Conservation (phyloP, 352 stramenopile genomes). For the Saprolegnia diclina region DNA sequence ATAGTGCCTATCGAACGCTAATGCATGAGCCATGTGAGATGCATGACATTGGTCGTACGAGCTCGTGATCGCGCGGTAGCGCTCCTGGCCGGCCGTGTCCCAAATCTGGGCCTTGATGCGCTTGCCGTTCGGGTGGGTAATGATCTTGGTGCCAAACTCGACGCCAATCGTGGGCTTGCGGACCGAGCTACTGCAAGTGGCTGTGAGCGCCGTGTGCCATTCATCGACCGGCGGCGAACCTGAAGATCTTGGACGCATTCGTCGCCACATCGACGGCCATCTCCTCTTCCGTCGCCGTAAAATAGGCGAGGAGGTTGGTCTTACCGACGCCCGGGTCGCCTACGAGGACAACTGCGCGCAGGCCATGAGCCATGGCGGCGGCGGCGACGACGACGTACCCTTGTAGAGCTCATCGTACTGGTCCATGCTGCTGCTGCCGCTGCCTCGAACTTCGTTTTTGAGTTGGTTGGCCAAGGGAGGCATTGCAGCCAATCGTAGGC, state of each 20-base stretch:
- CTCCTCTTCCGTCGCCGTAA: constrained; percentile 28
- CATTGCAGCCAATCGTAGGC: not conserved
- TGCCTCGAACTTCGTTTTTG: not conserved
- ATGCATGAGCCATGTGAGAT: not conserved
- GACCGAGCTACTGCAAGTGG: constrained; percentile 39
- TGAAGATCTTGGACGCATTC: constrained; percentile 26
- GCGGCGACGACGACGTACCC: constrained; percentile 32
- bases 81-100: constrained; percentile 73
- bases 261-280: constrained; percentile 11
- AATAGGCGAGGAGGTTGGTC: constrained; percentile 30
- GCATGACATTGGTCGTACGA: constrained; percentile 37
- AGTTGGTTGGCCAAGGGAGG: not conserved
- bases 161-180: constrained; percentile 76
- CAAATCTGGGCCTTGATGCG: constrained; percentile 82
- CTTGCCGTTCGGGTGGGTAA: constrained; percentile 65
- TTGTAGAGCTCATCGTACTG: constrained; percentile 79
- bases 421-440: constrained; percentile 23
- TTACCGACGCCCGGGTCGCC: constrained; percentile 46
- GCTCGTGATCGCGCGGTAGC: constrained; percentile 78
- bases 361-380: not conserved
- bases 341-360: constrained; percentile 59
- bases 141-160: constrained; percentile 76
- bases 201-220: constrained; percentile 36
- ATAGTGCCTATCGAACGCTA: constrained; percentile 44
- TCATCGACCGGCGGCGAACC: constrained; percentile 28